These are phyloP conservation scores for Ganoderma multipileum DNA, from an alignment of 1,284 basidiomycete species.

Conservation along the genomic window DNA sequence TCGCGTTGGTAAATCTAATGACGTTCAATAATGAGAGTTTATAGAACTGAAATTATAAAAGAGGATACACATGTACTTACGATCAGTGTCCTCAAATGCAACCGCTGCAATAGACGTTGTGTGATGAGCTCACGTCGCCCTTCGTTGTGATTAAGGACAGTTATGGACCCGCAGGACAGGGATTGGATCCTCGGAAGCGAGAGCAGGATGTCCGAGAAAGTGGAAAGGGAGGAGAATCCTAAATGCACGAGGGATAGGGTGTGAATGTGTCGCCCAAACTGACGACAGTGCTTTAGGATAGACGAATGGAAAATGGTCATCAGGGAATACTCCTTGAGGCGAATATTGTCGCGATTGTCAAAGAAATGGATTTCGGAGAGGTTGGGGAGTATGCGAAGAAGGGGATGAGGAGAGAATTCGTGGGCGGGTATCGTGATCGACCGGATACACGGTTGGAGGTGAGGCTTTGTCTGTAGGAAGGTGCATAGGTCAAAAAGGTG, in stretches of 20 bases:
- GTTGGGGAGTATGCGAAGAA: neutral
- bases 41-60: neutral
- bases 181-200: neutral
- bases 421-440: neutral
- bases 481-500: neutral
- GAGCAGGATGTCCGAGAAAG: neutral
- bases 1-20: neutral
- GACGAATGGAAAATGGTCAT: neutral
- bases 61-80: neutral
- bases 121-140: neutral
- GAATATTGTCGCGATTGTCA: neutral
- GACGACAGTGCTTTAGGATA: neutral
- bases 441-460: neutral
- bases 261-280: neutral
- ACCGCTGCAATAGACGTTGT: neutral
- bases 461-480: neutral
- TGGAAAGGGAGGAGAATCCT: neutral
- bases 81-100: neutral
- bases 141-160: no score
- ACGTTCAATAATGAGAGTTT: neutral
- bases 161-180: neutral
- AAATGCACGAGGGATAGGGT: neutral
- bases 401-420: neutral
- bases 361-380: neutral
- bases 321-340: no score